Evolutionary conservation across 495 filamentous ascomycete species (phyloP).

Genomic region (Neurospora terricola): DNA sequence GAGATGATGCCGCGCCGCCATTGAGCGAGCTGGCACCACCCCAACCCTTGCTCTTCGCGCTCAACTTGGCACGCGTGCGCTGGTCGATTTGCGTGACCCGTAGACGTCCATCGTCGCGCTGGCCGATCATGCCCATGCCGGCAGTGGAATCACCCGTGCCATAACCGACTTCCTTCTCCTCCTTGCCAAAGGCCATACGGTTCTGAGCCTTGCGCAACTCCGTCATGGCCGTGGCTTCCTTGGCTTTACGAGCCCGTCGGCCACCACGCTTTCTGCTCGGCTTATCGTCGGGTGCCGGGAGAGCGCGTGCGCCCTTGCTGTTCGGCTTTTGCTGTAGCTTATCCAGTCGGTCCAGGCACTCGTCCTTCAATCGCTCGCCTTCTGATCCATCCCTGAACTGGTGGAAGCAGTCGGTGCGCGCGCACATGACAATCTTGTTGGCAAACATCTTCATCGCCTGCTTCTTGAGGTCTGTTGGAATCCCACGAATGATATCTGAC

Average conservation of each 20-base stretch:
- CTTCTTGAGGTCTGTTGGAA: slow-evolving; percentile 77
- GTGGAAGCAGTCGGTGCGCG: slow-evolving; percentile 82
- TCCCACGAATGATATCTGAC: slow-evolving; percentile 72
- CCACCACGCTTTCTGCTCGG: slow-evolving; percentile 89
- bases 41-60: slow-evolving; percentile 95
- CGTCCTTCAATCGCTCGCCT: slow-evolving; percentile 72
- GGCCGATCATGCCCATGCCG: slow-evolving; percentile 91
- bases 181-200: slow-evolving; percentile 89
- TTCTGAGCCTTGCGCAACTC: slow-evolving; percentile 95
- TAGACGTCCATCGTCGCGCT: slow-evolving; percentile 75
- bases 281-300: slow-evolving; percentile 94
- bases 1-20: slow-evolving; percentile 59
- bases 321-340: slow-evolving; percentile 91
- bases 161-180: slow-evolving; percentile 91
- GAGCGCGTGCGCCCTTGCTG: slow-evolving; percentile 76
- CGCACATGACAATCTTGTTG: slow-evolving; percentile 85
- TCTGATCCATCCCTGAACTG: slow-evolving; percentile 69
- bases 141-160: slow-evolving; percentile 77
- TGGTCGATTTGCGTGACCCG: slow-evolving; percentile 85
- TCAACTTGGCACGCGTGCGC: slow-evolving; percentile 81
- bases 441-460: slow-evolving; percentile 95
- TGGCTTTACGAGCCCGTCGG: slow-evolving; percentile 83
- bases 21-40: slow-evolving; percentile 60
- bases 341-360: slow-evolving; percentile 80
- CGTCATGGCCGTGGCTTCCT: slow-evolving; percentile 95